phyloP scores from a whole-genome alignment of 805 yeast genomes.

The Saturnispora hagleri region DNA sequence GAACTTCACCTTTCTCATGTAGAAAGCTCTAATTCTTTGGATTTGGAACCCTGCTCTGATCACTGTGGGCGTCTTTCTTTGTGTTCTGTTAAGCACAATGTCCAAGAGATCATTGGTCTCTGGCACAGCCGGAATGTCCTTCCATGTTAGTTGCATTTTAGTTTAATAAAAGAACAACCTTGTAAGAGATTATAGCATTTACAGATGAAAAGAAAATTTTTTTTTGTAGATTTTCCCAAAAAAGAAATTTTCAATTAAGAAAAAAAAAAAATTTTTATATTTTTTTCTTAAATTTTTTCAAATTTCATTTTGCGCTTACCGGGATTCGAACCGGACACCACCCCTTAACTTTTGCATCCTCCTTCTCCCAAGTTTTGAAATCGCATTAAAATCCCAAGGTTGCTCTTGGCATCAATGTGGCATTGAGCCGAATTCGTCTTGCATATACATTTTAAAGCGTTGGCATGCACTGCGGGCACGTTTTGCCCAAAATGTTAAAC shows the following conservation, averaged over 20 bases:
- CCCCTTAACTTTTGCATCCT: not conserved
- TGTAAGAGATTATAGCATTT: not conserved
- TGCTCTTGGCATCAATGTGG: not conserved
- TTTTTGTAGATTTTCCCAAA: conserved; percentile 1
- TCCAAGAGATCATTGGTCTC: conserved; percentile 89
- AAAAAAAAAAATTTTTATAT: not conserved
- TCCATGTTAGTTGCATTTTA: conserved; percentile 93
- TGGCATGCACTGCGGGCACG: not conserved
- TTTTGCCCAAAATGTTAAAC: not conserved
- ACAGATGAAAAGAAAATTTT: not conserved
- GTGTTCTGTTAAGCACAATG: conserved; percentile 93
- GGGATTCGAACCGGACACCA: not conserved
- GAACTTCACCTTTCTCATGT: conserved; percentile 95
- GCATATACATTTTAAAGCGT: not conserved
- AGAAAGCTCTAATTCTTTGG: conserved; percentile 92
- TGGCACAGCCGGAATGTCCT: conserved; percentile 94
- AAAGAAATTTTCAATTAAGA: not conserved
- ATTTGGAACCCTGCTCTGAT: conserved; percentile 94
- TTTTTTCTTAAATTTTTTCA: not conserved
- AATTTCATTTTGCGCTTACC: not conserved
- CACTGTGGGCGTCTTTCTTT: conserved; percentile 98
- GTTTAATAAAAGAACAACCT: not conserved
- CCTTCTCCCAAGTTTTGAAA: not conserved
- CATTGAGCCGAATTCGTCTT: not conserved
- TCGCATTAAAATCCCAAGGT: not conserved